Evolutionary conservation across 352 stramenopile genomes (phyloP).

Genomic region (Pythium brassicae): DNA sequence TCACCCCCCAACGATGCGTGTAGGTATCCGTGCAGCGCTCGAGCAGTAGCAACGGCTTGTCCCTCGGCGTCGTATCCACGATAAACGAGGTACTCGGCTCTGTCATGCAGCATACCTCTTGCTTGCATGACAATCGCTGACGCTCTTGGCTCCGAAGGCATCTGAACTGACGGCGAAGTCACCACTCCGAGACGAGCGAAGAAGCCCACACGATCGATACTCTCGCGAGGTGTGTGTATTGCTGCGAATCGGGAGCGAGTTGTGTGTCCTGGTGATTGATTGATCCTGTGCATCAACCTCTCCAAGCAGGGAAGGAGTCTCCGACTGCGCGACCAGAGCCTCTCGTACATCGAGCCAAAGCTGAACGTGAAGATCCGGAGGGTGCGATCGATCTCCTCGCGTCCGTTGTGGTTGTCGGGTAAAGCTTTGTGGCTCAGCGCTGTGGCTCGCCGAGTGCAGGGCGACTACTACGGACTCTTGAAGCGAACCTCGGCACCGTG

Average conservation of each 20-base stretch:
- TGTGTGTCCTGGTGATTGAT: background rate
- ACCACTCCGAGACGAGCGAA: conserved; percentile 1
- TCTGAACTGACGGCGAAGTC: conserved; percentile 12
- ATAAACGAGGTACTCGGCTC: background rate
- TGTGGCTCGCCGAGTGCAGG: conserved; percentile 19
- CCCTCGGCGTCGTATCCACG: background rate
- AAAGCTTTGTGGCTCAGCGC: background rate
- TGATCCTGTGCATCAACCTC: too few species aligned
- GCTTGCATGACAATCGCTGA: background rate
- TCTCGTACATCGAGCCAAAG: conserved; percentile 58
- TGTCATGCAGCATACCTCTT: background rate
- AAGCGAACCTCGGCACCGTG: conserved; percentile 19
- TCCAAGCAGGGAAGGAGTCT: conserved; percentile 18
- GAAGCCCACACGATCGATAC: conserved; percentile 6
- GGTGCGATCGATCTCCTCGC: conserved; percentile 16
- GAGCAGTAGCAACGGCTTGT: background rate
- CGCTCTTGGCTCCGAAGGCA: conserved; percentile 1
- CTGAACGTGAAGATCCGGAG: conserved; percentile 59
- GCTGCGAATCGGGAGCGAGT: background rate
- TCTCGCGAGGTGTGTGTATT: background rate
- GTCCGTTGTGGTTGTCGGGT: background rate
- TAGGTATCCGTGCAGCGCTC: too few species aligned
- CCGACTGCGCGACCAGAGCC: conserved; percentile 29
- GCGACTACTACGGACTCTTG: conserved; percentile 63
- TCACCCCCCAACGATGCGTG: background rate